Evolutionary conservation across 495 filamentous ascomycete genomes (phyloP).

Genomic region (Achaetomiella virescens): DNA sequence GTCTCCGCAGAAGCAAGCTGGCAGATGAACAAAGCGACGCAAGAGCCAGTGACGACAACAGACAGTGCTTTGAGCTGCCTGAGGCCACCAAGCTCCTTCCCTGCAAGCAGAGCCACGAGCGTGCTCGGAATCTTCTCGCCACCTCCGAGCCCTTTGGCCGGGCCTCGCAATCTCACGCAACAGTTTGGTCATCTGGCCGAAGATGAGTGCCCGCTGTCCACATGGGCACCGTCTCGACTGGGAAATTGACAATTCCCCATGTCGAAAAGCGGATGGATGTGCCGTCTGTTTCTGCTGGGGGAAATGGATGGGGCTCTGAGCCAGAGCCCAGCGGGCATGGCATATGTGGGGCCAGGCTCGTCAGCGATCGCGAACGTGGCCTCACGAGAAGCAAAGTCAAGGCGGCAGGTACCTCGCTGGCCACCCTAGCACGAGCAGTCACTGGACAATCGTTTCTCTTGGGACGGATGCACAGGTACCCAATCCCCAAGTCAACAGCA

Average conservation of each 20-base stretch:
- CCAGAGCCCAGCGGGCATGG: no score
- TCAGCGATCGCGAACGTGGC: slow-evolving; percentile 21
- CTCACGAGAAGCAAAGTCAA: slow-evolving; percentile 14
- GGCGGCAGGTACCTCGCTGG: not conserved
- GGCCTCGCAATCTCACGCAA: slow-evolving; percentile 6
- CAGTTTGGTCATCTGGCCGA: slow-evolving; percentile 1
- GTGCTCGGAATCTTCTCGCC: not conserved
- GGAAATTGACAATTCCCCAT: slow-evolving; percentile 6
- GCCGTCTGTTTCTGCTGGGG: not conserved
- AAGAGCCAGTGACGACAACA: not conserved
- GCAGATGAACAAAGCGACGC: not conserved
- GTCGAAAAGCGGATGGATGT: slow-evolving; percentile 2
- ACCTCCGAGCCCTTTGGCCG: not conserved
- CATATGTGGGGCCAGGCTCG: slow-evolving; percentile 9
- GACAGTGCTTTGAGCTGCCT: no score
- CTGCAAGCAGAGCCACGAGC: not conserved
- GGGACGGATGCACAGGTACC: slow-evolving; percentile 27
- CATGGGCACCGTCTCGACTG: not conserved
- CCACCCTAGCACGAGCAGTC: slow-evolving; percentile 1
- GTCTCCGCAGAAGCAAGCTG: not conserved
- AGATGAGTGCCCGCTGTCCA: not conserved
- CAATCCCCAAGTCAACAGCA: slow-evolving; percentile 21
- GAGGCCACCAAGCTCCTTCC: not conserved
- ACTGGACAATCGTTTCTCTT: slow-evolving; percentile 9
- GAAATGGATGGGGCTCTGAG: not conserved